Conservation (phyloP, 163 green algal species). For the Volvox carteri region DNA sequence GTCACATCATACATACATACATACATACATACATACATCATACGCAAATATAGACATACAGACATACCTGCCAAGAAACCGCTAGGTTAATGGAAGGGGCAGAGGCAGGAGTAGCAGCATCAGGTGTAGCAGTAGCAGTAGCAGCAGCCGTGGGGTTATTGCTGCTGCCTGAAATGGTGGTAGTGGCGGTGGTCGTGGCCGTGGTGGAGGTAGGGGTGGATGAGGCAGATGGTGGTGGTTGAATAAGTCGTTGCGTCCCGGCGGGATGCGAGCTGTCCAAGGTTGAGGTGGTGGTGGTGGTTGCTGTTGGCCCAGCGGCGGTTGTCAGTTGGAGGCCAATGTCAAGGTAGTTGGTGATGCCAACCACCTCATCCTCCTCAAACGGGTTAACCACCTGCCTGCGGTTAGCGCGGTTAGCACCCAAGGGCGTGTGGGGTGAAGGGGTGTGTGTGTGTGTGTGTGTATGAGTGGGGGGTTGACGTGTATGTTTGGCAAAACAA, state of each 20-base stretch:
- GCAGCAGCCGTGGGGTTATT: too few species aligned
- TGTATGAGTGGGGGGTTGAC: too few species aligned
- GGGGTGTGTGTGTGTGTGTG: not conserved
- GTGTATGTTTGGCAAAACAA: too few species aligned
- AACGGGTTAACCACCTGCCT: slow-evolving; percentile 86
- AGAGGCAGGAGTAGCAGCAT: too few species aligned
- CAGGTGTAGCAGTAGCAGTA: too few species aligned
- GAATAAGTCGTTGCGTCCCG: not conserved
- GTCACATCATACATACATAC: too few species aligned
- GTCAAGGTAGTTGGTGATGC: slow-evolving; percentile 91
- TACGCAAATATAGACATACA: too few species aligned
- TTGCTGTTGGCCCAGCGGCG: not conserved
- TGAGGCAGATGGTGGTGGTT: not conserved
- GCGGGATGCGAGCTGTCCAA: not conserved
- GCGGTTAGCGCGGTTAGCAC: not conserved
- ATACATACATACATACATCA: too few species aligned
- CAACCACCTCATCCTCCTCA: slow-evolving; percentile 83
- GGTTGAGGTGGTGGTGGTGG: not conserved
- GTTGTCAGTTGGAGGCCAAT: slow-evolving; percentile 73
- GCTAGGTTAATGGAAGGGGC: too few species aligned
- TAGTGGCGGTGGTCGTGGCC: too few species aligned
- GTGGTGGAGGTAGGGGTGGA: not conserved
- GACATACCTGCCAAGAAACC: too few species aligned
- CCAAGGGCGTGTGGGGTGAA: not conserved
- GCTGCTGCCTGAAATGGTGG: not conserved